Conservation (phyloP, 2,329 filamentous ascomycete genomes). For the Claviceps capensis region DNA sequence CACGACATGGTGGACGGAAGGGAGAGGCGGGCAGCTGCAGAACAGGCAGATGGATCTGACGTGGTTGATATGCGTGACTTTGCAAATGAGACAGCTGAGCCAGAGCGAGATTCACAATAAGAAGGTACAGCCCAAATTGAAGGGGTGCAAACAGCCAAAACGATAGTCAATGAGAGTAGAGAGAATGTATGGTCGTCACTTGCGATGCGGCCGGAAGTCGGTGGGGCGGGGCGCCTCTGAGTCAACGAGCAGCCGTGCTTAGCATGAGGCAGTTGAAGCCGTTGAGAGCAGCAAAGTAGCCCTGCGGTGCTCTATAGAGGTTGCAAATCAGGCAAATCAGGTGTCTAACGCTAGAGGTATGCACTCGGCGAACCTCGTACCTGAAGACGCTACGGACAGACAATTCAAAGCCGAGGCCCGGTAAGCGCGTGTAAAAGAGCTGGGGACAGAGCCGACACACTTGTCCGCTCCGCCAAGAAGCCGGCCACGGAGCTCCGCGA, state of each 20-base stretch:
- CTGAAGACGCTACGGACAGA: too few relatives aligned
- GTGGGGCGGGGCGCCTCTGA: conserved; percentile 12
- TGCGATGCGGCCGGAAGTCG: conserved; percentile 1
- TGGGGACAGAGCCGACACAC: background rate
- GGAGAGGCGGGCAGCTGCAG: background rate
- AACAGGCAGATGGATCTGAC: background rate
- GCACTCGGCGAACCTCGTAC: too few relatives aligned
- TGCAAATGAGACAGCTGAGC: background rate
- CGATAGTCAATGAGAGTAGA: background rate
- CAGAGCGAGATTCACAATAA: background rate
- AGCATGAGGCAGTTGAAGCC: background rate
- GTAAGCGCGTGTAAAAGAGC: background rate
- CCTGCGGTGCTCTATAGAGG: conserved; percentile 5
- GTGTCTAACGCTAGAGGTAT: too few relatives aligned
- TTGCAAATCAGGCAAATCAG: background rate
- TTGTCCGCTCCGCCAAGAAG: background rate
- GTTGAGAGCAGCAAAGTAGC: conserved; percentile 7
- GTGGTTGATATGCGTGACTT: background rate
- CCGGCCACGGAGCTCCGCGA: background rate
- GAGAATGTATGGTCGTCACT: background rate
- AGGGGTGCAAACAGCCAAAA: background rate
- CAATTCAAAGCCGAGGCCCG: conserved; percentile 6
- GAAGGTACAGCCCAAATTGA: background rate
- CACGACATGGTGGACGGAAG: conserved; percentile 59
- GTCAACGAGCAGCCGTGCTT: conserved; percentile 7